Evolutionary conservation across 2,329 filamentous ascomycete species (phyloP).

Genomic region (Paecilomyces variotii): DNA sequence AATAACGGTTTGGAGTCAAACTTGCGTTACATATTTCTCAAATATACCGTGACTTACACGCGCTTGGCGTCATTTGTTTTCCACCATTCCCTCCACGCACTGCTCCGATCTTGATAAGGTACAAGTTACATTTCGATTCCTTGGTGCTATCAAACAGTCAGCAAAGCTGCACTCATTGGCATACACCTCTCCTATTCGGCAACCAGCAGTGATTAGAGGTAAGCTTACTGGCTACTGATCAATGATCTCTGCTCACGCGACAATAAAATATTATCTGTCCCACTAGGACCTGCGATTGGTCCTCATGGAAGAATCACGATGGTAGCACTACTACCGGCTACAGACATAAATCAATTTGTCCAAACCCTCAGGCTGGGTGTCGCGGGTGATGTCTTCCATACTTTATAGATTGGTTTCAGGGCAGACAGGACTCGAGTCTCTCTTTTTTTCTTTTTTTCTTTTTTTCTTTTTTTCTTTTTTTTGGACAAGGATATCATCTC

Average conservation of each 20-base stretch:
- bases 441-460: too few relatives aligned
- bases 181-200: neutral
- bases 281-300: neutral
- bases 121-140: neutral
- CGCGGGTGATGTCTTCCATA: neutral
- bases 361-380: neutral
- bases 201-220: neutral
- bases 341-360: neutral
- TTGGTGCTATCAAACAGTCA: neutral
- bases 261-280: neutral
- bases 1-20: neutral
- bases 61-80: neutral
- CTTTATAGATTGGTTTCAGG: neutral
- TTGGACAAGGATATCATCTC: too few relatives aligned
- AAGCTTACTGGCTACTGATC: neutral
- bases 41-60: neutral
- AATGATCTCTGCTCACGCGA: neutral
- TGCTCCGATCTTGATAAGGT: neutral
- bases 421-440: neutral
- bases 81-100: neutral
- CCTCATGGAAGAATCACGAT: neutral
- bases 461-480: too few relatives aligned
- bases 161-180: neutral
- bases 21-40: neutral
- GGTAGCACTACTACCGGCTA: neutral